phyloP scores from a whole-genome alignment of 2,329 filamentous ascomycete genomes.

The Hirsutella minnesotensis region DNA sequence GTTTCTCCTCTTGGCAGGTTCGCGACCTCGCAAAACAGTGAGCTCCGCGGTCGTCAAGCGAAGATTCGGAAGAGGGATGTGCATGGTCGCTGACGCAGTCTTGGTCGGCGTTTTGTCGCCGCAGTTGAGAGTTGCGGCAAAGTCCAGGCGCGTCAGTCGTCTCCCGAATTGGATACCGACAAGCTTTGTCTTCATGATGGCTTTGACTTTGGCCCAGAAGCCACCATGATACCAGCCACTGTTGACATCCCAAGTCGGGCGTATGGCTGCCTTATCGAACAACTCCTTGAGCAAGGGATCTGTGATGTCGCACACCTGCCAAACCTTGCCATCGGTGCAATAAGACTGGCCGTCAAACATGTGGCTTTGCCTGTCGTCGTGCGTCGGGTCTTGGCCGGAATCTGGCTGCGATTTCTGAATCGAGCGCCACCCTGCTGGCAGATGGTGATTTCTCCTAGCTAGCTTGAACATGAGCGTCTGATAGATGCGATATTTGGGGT shows the following conservation, averaged over 20 bases:
- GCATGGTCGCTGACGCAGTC: slow-evolving; percentile 17
- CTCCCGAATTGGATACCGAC: slow-evolving; percentile 49
- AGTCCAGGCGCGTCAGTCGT: slow-evolving; percentile 28
- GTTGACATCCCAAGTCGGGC: slow-evolving; percentile 44
- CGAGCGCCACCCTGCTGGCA: slow-evolving; percentile 37
- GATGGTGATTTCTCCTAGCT: slow-evolving; percentile 35
- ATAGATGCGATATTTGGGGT: slow-evolving; percentile 67
- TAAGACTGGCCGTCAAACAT: slow-evolving; percentile 72
- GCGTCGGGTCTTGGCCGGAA: slow-evolving; percentile 25
- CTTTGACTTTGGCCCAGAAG: slow-evolving; percentile 70
- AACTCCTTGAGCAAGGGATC: slow-evolving; percentile 62
- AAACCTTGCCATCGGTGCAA: slow-evolving; percentile 73
- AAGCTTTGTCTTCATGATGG: slow-evolving; percentile 82
- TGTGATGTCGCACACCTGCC: slow-evolving; percentile 86
- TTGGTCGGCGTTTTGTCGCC: slow-evolving; percentile 22
- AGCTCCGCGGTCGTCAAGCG: slow-evolving; percentile 23
- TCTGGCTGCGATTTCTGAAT: slow-evolving; percentile 28
- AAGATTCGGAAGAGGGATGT: slow-evolving; percentile 22
- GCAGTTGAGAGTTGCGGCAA: slow-evolving; percentile 20
- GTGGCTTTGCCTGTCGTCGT: slow-evolving; percentile 44
- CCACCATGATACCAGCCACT: slow-evolving; percentile 83
- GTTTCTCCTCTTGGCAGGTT: slow-evolving; percentile 23
- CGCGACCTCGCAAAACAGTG: slow-evolving; percentile 19
- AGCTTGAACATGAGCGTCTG: slow-evolving; percentile 85
- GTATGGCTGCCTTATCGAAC: slow-evolving; percentile 50